phyloP scores from a whole-genome alignment of 2,329 filamentous ascomycete species.

The Sclerotinia nivalis region DNA sequence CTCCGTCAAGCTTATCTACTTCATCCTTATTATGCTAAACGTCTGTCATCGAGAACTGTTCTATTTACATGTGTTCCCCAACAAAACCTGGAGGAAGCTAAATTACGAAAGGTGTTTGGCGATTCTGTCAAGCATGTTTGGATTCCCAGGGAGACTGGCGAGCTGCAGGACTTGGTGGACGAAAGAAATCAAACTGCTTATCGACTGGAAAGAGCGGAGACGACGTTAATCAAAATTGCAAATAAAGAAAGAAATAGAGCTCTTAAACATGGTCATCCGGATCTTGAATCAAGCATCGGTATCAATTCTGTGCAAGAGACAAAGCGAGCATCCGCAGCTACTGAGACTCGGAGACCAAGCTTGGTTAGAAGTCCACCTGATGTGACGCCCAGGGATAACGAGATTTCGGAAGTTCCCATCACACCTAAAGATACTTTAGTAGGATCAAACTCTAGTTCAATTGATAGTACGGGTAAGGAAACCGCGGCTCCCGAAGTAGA shows the following conservation, averaged over 20 bases:
- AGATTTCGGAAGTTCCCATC: slow-evolving; percentile 6
- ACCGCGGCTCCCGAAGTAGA: slow-evolving; percentile 15
- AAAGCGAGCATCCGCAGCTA: not conserved
- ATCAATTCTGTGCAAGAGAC: slow-evolving; percentile 19
- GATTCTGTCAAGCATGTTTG: slow-evolving; percentile 63
- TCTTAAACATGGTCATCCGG: slow-evolving; percentile 51
- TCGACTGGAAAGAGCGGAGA: slow-evolving; percentile 65
- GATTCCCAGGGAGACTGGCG: slow-evolving; percentile 59
- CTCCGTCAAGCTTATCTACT: slow-evolving; percentile 67
- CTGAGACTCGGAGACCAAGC: not conserved
- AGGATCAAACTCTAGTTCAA: not conserved
- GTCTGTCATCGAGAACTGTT: slow-evolving; percentile 66
- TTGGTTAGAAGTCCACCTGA: not conserved
- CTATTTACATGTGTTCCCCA: slow-evolving; percentile 66
- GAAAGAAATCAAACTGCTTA: slow-evolving; percentile 59
- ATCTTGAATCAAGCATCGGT: slow-evolving; percentile 32
- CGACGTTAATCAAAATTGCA: slow-evolving; percentile 59
- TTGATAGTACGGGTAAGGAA: slow-evolving; percentile 13
- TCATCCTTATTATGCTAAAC: slow-evolving; percentile 63
- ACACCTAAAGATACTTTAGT: not conserved
- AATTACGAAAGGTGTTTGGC: slow-evolving; percentile 60
- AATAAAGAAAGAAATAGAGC: slow-evolving; percentile 57
- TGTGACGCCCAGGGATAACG: not conserved
- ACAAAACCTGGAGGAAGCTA: slow-evolving; percentile 58
- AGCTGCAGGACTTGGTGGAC: slow-evolving; percentile 60